These are phyloP conservation scores for Termitomyces sp. DNA, from an alignment of 768 basidiomycete species.

Conservation along the genomic window DNA sequence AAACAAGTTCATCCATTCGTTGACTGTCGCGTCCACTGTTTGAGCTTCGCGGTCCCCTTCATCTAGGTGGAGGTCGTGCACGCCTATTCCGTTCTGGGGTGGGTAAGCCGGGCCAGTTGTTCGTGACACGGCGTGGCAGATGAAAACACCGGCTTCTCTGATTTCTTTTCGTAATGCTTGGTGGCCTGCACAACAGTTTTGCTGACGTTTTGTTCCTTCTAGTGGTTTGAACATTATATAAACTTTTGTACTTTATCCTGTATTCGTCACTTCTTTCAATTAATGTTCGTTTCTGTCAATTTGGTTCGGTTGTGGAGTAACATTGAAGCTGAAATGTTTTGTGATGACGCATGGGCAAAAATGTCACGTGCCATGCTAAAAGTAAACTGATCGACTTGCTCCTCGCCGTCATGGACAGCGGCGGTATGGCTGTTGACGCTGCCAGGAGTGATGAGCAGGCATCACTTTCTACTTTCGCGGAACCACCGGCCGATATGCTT, in stretches of 20 bases:
- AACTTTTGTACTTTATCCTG: neutral
- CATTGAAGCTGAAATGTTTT: neutral
- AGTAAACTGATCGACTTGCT: slow-evolving; percentile 4
- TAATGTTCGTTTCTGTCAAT: neutral
- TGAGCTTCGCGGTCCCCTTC: slow-evolving; percentile 29
- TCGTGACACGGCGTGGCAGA: slow-evolving; percentile 30
- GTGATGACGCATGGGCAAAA: neutral
- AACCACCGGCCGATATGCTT: neutral
- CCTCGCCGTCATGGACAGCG: slow-evolving; percentile 16
- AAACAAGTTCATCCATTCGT: slow-evolving; percentile 86
- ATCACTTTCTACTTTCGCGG: neutral
- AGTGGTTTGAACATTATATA: neutral
- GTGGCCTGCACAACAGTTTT: neutral
- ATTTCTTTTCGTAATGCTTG: slow-evolving; percentile 17
- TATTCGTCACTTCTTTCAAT: neutral
- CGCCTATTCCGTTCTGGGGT: slow-evolving; percentile 44
- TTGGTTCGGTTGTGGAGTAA: neutral
- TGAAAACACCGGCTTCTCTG: slow-evolving; percentile 70
- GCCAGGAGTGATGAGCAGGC: slow-evolving; percentile 1
- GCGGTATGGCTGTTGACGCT: slow-evolving; percentile 12
- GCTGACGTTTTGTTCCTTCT: neutral
- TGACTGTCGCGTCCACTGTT: slow-evolving; percentile 43
- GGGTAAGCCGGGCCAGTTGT: slow-evolving; percentile 27
- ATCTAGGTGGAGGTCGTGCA: slow-evolving; percentile 27
- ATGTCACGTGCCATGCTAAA: slow-evolving; percentile 11